These are phyloP conservation scores for Trichoderma breve DNA, from an alignment of 2,329 filamentous ascomycete species.

Conservation along the genomic window DNA sequence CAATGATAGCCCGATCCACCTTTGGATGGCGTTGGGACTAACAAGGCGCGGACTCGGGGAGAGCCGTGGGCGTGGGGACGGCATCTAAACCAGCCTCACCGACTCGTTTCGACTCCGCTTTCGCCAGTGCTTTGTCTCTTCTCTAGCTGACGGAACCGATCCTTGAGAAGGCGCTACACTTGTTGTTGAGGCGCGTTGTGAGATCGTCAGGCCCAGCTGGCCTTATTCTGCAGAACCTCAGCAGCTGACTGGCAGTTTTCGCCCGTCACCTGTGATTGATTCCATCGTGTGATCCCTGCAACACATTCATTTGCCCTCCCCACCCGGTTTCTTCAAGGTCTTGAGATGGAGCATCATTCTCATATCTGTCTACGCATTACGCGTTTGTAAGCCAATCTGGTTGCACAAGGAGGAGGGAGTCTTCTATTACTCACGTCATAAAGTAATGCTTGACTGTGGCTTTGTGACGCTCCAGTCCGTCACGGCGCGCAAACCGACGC, in stretches of 20 bases:
- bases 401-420: not conserved
- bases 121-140: not conserved
- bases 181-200: not conserved
- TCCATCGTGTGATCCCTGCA: not conserved
- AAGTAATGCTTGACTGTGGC: slow-evolving; percentile 40
- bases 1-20: not conserved
- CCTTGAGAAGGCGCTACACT: not conserved
- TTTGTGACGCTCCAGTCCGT: slow-evolving; percentile 43
- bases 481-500: slow-evolving; percentile 41
- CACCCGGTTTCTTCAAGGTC: not conserved
- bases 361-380: not conserved
- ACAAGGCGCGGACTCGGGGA: slow-evolving; percentile 15
- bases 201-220: not conserved
- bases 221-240: not conserved
- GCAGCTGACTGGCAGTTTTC: not conserved
- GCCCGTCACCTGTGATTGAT: not conserved
- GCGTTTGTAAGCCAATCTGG: not conserved
- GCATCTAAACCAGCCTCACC: not conserved
- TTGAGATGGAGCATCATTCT: not conserved
- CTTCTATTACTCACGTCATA: slow-evolving; percentile 26
- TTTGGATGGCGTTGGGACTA: slow-evolving; percentile 16
- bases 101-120: slow-evolving; percentile 6
- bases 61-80: slow-evolving; percentile 16
- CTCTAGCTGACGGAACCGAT: not conserved
- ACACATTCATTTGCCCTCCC: not conserved